Conservation (phyloP, 371 early-diverging fungal species). For the Mucor ambiguus region DNA sequence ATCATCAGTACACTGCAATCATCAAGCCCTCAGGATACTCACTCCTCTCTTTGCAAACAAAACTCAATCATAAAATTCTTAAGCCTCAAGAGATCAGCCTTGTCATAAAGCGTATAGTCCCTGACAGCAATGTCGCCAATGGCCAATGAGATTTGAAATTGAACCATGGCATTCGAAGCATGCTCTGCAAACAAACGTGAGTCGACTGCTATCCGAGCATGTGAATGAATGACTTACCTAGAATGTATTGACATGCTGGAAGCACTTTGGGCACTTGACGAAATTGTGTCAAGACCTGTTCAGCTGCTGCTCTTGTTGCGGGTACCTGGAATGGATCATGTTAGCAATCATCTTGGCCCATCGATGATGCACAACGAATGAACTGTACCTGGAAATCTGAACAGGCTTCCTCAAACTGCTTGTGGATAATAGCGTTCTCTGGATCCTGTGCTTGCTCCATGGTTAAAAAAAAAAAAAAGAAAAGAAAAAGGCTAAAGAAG, state of each 20-base stretch:
- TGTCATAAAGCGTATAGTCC: constrained; percentile 61
- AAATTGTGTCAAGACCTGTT: constrained; percentile 59
- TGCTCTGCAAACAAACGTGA: constrained; percentile 39
- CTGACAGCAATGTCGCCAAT: constrained; percentile 59
- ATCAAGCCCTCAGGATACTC: constrained; percentile 4
- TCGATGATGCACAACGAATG: neutral
- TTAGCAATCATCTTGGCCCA: neutral
- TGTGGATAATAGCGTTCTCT: constrained; percentile 37
- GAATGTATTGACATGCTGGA: constrained; percentile 66
- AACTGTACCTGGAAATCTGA: constrained; percentile 60
- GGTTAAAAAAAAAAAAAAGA: neutral
- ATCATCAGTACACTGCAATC: neutral
- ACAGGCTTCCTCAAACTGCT: constrained; percentile 70
- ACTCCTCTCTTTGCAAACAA: constrained; percentile 50
- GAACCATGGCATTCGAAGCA: constrained; percentile 56
- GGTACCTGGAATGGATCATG: constrained; percentile 33
- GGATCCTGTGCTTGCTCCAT: constrained; percentile 24
- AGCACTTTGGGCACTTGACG: constrained; percentile 63
- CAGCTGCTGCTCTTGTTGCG: constrained; percentile 62
- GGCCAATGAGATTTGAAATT: constrained; percentile 66
- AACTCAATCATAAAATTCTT: constrained; percentile 63
- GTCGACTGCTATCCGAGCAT: neutral
- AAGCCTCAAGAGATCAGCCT: constrained; percentile 47
- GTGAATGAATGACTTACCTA: constrained; percentile 41
- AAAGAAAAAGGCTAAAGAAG: neutral